Base-by-base conservation (phyloP, 1,139 yeast genomes). In the Debaryomyces nepalensis region DNA sequence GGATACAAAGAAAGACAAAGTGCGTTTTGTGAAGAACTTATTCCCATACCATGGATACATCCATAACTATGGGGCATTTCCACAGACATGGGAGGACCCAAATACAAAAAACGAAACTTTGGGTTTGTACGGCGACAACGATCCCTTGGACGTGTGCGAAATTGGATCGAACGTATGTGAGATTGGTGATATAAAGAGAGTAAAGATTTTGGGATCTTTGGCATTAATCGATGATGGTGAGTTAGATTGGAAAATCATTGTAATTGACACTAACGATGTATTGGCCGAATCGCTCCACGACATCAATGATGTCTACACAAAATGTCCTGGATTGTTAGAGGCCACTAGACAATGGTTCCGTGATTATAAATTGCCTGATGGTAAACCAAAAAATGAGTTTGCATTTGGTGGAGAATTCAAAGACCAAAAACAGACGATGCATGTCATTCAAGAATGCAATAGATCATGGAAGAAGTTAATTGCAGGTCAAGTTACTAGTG, bases 51-150 rank as follows among this genome's bases (percentile, higher is more conserved):
- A 87, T 58, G 97, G 97, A 47, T 88, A 88, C 70, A 80, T 93
- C 50, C 96, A 88, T 70, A 91, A 91, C 70, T 91, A 91, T 64
- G 98, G 99, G 50, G 97, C 98, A n/a, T 79, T 93, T 66, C 97
- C 99, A 37, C 98, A 91, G 71, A 93, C 99, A 20, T 93, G 98
- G 98, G 97, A 89, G 68, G 95, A 89, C 58, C 95, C 95, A 45
- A 81, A 80, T 53, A 63, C 61, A 34, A 63, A 70, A 45, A 82
- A 84, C 66, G 82, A 83, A 46, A 85, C 79, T 51, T 81, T 91
- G 42, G 79, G 80, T 48, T 82, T 87, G 46, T 79, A 66, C 52
- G 96, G 97, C 55, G 97, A 89, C 65, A 84, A 87, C 63, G 96
- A 89, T 72, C 96, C 96, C 33, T 73, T 89, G 57, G 97, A 89